Evolutionary conservation across 768 basidiomycete genomes (phyloP).

Genomic region (Cystofilobasidium bisporidii): DNA sequence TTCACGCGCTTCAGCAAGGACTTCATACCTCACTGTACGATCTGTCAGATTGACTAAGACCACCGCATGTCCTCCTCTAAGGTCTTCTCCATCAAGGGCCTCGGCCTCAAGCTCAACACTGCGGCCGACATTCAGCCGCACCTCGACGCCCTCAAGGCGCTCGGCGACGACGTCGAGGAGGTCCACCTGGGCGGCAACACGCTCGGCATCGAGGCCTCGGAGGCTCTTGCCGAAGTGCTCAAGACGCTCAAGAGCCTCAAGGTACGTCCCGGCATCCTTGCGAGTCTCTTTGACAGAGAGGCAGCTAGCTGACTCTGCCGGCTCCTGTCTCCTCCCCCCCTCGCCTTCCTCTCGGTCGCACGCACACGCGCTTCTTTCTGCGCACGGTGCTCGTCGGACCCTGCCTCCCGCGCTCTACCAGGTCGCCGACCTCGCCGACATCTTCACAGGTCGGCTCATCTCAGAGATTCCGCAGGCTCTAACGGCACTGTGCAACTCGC

Average conservation of each 20-base stretch:
- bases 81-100: conserved; percentile 51
- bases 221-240: conserved; percentile 71
- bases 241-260: conserved; percentile 57
- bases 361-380: not conserved
- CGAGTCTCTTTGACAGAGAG: not conserved
- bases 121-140: conserved; percentile 65
- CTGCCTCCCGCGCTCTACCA: conserved; percentile 39
- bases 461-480: conserved; percentile 87
- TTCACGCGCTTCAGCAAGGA: too few species aligned
- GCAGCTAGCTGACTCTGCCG: not conserved
- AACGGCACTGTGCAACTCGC: conserved; percentile 73
- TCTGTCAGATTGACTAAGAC: too few species aligned
- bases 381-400: not conserved
- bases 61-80: not conserved
- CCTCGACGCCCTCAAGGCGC: conserved; percentile 44
- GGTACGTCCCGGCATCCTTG: conserved; percentile 45
- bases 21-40: too few species aligned
- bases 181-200: conserved; percentile 92
- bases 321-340: not conserved
- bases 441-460: conserved; percentile 95
- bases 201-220: conserved; percentile 78
- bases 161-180: conserved; percentile 57
- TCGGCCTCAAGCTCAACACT: conserved; percentile 69
- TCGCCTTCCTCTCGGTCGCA: not conserved
- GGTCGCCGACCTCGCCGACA: conserved; percentile 93